Conservation (phyloP, 2,329 filamentous ascomycete species). For the Fusarium neocosmosporiellum region DNA sequence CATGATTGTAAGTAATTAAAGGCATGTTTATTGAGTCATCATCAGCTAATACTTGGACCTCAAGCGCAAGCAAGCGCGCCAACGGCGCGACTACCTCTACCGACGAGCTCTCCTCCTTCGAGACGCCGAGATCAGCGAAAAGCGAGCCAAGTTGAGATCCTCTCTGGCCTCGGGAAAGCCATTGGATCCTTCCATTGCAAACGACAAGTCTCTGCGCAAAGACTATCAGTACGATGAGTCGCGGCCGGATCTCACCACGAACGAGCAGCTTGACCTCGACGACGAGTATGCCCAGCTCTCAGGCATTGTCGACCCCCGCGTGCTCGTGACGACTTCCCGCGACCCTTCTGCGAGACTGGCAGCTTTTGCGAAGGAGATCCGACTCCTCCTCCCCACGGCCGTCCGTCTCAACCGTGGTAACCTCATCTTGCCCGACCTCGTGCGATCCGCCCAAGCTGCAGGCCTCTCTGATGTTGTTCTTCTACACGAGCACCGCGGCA, state of each 20-base stretch:
- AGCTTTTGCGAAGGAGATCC: conserved; percentile 94
- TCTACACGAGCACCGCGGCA: conserved; percentile 92
- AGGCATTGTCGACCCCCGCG: conserved; percentile 89
- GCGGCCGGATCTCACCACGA: conserved; percentile 70
- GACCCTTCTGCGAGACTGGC: conserved; percentile 85
- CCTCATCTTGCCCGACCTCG: conserved; percentile 85
- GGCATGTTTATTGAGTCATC: not conserved
- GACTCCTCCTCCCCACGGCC: conserved; percentile 83
- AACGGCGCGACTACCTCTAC: conserved; percentile 75
- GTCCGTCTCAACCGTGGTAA: conserved; percentile 94
- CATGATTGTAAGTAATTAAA: conserved; percentile 50
- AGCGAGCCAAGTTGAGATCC: conserved; percentile 85
- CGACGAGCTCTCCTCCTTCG: conserved; percentile 86
- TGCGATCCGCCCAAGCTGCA: conserved; percentile 81
- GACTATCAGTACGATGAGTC: conserved; percentile 97
- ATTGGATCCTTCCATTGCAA: conserved; percentile 82
- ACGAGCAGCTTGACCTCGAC: conserved; percentile 80
- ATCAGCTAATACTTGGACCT: conserved; percentile 31
- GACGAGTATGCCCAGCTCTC: conserved; percentile 92
- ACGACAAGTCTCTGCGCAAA: conserved; percentile 84
- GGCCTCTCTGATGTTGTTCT: conserved; percentile 88
- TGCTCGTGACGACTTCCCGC: conserved; percentile 90
- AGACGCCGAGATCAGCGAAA: conserved; percentile 93
- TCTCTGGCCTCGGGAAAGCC: conserved; percentile 91
- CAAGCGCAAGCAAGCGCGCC: conserved; percentile 56